Evolutionary conservation across 2,329 filamentous ascomycete species (phyloP).

Genomic region (Lecanicillium sp.): DNA sequence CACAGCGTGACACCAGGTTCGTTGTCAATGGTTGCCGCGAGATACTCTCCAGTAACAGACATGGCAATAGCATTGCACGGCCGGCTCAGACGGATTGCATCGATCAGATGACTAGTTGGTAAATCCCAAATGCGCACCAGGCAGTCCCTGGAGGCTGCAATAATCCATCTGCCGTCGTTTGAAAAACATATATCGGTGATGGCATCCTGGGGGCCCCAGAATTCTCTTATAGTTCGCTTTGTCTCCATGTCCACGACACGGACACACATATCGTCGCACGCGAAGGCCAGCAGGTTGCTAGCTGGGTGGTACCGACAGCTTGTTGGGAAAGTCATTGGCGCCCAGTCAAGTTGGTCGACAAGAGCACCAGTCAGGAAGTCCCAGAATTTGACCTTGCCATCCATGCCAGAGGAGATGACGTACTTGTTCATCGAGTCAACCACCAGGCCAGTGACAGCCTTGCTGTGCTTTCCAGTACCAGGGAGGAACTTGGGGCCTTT

Average conservation of each 20-base stretch:
- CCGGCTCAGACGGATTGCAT: slow-evolving; percentile 74
- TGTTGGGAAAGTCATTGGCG: slow-evolving; percentile 65
- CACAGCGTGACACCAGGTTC: slow-evolving; percentile 87
- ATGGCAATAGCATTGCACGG: slow-evolving; percentile 82
- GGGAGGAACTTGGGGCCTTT: slow-evolving; percentile 36
- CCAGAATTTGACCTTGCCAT: slow-evolving; percentile 97
- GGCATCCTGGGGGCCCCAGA: slow-evolving; percentile 70
- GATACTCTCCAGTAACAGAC: slow-evolving; percentile 83
- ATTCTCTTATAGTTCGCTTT: slow-evolving; percentile 82
- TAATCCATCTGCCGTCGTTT: slow-evolving; percentile 86
- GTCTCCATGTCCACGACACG: slow-evolving; percentile 88
- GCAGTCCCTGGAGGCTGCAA: slow-evolving; percentile 77
- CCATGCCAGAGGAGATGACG: slow-evolving; percentile 78
- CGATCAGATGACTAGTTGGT: slow-evolving; percentile 90
- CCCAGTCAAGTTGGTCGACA: slow-evolving; percentile 76
- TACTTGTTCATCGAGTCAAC: slow-evolving; percentile 85
- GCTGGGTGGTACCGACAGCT: slow-evolving; percentile 73
- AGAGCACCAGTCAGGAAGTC: slow-evolving; percentile 81
- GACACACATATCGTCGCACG: slow-evolving; percentile 83
- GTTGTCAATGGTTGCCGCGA: slow-evolving; percentile 81
- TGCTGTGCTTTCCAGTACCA: slow-evolving; percentile 68
- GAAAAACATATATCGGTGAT: slow-evolving; percentile 87
- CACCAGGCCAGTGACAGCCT: slow-evolving; percentile 76
- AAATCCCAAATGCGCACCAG: slow-evolving; percentile 88
- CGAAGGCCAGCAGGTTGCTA: slow-evolving; percentile 80